Evolutionary conservation across 345 rosid genomes (phyloP).

Genomic region (Boechera divaricarpa): DNA sequence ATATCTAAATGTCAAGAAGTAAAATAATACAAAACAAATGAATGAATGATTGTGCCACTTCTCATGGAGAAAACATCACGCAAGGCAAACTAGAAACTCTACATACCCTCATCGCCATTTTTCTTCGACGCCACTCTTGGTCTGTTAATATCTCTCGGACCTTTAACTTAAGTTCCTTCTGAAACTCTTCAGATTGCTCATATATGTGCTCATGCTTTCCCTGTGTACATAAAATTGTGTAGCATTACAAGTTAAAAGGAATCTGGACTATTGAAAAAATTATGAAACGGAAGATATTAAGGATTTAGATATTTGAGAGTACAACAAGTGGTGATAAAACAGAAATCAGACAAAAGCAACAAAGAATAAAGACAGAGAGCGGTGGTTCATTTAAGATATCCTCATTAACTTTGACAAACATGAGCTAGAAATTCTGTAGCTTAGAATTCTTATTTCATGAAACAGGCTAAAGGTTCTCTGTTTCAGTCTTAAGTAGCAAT

Average conservation of each 20-base stretch:
- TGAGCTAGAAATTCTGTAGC: conserved; percentile 4
- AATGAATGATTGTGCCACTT: conserved; percentile 16
- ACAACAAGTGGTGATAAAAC: neutral
- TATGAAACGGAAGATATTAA: neutral
- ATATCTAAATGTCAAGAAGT: conserved; percentile 59
- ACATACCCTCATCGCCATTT: conserved; percentile 96
- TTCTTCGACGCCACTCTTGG: conserved; percentile 99
- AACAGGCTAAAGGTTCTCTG: neutral
- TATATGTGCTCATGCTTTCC: conserved; percentile 82
- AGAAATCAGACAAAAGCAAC: neutral
- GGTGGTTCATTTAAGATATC: neutral
- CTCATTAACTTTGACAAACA: conserved; percentile 10
- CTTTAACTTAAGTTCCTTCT: conserved; percentile 78
- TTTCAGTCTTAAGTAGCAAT: neutral
- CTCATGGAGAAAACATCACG: conserved; percentile 6
- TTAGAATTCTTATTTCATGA: conserved; percentile 3
- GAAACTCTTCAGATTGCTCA: conserved; percentile 82
- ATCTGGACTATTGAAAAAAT: neutral
- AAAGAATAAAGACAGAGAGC: conserved; percentile 11
- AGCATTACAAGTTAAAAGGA: conserved; percentile 6
- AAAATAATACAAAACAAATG: conserved; percentile 23
- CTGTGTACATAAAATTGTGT: conserved; percentile 48
- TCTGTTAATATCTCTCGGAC: conserved; percentile 89
- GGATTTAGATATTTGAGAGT: conserved; percentile 13
- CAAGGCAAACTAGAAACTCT: conserved; percentile 35